phyloP scores from a whole-genome alignment of 805 yeast genomes.

The Candida rishiriensis region DNA sequence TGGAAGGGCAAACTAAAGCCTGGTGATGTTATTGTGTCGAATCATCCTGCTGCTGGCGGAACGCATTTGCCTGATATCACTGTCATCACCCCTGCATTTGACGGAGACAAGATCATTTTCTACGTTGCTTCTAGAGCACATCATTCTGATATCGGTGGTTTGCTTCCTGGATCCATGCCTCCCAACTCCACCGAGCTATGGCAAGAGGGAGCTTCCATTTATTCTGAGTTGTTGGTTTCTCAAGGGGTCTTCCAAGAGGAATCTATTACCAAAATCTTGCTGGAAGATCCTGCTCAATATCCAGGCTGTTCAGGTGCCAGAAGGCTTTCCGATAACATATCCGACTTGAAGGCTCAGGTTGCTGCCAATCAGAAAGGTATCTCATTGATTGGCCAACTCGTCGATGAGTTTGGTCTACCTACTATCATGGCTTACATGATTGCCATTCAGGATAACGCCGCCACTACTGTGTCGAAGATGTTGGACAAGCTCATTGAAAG shows the following conservation, averaged over 20 bases:
- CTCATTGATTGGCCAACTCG: conserved; percentile 52
- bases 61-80: conserved; percentile 90
- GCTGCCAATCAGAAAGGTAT: conserved; percentile 90
- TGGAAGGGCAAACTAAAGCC: conserved; percentile 63
- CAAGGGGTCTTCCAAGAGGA: conserved; percentile 74
- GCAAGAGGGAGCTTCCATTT: conserved; percentile 90
- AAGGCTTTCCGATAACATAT: conserved; percentile 74
- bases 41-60: conserved; percentile 83
- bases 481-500: conserved; percentile 41
- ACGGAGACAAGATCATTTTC: conserved; percentile 59
- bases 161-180: conserved; percentile 92
- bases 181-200: conserved; percentile 79
- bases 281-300: conserved; percentile 69
- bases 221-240: conserved; percentile 68
- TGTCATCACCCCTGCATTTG: conserved; percentile 84
- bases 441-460: conserved; percentile 80
- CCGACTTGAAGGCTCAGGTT: conserved; percentile 80
- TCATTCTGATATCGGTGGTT: conserved; percentile 94
- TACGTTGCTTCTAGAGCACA: conserved; percentile 95
- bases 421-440: conserved; percentile 70
- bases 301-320: conserved; percentile 92
- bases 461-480: conserved; percentile 58
- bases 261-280: conserved; percentile 54
- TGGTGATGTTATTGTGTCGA: conserved; percentile 75
- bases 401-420: conserved; percentile 56